Evolutionary conservation across 108 stramenopile species (phyloP).

Genomic region (Cyclotella atomus): DNA sequence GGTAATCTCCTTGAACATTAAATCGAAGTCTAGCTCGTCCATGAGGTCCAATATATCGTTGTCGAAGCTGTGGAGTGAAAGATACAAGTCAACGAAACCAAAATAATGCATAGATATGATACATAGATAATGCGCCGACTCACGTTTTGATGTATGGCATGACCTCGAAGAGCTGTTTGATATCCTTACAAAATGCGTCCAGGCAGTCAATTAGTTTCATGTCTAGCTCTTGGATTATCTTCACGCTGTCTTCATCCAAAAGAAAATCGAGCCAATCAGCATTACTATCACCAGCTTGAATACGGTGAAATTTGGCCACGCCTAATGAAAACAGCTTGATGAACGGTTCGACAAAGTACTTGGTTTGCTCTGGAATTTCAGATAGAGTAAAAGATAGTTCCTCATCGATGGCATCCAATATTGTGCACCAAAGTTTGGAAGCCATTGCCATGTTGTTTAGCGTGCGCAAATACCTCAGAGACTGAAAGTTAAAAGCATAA

Average conservation of each 20-base stretch:
- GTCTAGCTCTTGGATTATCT: constrained; percentile 84
- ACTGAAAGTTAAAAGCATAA: constrained; percentile 39
- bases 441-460: constrained; percentile 79
- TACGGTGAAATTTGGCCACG: constrained; percentile 77
- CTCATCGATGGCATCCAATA: constrained; percentile 84
- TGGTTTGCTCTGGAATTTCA: constrained; percentile 62
- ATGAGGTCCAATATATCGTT: constrained; percentile 87
- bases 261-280: constrained; percentile 87
- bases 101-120: neutral
- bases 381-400: constrained; percentile 73
- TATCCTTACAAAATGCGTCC: constrained; percentile 74
- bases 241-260: constrained; percentile 72
- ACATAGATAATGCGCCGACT: constrained; percentile 11
- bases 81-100: neutral
- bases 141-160: constrained; percentile 87
- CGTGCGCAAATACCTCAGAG: constrained; percentile 67
- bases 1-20: constrained; percentile 73
- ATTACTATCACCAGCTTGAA: constrained; percentile 57
- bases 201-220: constrained; percentile 73
- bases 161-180: constrained; percentile 76
- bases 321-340: constrained; percentile 86
- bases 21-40: constrained; percentile 80
- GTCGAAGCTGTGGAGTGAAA: constrained; percentile 60
- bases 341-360: constrained; percentile 69
- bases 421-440: constrained; percentile 82